Conservation (phyloP, 768 basidiomycete species). For the Collybiopsis luxurians region DNA sequence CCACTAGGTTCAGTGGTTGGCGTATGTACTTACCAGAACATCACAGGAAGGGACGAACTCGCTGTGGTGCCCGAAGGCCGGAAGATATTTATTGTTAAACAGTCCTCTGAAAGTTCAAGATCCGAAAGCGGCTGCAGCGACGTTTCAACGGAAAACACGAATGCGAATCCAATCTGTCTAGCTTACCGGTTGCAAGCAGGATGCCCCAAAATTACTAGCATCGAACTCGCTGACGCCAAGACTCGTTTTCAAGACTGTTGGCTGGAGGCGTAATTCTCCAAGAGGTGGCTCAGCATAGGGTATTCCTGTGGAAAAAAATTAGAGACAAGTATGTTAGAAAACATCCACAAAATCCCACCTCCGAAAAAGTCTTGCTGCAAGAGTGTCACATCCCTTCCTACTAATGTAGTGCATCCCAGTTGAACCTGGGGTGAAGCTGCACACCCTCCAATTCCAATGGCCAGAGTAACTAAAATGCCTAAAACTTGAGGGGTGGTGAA, state of each 20-base stretch:
- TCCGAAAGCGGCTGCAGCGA: no score
- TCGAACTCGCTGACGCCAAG: conserved; percentile 33
- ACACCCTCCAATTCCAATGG: background rate
- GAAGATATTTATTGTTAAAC: conserved; percentile 40
- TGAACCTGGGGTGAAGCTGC: conserved; percentile 19
- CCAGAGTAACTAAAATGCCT: background rate
- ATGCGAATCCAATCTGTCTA: background rate
- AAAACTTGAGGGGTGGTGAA: background rate
- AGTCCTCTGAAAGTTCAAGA: conserved; percentile 31
- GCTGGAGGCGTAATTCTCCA: conserved; percentile 42
- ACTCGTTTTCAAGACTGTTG: conserved; percentile 43
- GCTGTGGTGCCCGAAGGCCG: conserved; percentile 21
- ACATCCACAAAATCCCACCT: conserved; percentile 23
- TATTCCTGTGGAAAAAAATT: conserved; percentile 34
- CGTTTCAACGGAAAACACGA: no score
- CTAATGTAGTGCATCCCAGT: conserved; percentile 35
- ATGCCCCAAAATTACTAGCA: conserved; percentile 43
- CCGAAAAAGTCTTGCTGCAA: conserved; percentile 47
- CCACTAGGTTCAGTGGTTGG: background rate
- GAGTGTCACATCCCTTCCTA: conserved; percentile 30
- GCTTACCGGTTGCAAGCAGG: conserved; percentile 41
- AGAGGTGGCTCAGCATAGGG: conserved; percentile 55
- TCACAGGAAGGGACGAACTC: background rate
- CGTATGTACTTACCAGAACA: conserved; percentile 4
- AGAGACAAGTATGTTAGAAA: background rate